Evolutionary conservation across 2,329 filamentous ascomycete genomes (phyloP).

Genomic region (Dactylellina sp.): DNA sequence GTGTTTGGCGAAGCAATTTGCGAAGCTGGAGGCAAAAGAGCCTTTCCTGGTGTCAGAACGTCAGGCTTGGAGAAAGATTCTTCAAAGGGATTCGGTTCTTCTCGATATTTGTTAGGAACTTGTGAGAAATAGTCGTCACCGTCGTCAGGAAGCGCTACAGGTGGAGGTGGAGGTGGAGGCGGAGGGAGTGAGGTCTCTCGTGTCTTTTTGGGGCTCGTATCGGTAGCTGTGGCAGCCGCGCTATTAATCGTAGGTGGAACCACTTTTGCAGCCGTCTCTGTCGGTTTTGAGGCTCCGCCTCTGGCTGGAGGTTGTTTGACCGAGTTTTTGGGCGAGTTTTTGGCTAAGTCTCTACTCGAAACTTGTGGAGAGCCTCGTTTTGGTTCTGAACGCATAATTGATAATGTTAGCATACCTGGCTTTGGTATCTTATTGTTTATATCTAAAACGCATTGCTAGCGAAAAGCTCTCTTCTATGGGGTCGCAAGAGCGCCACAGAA

Average conservation of each 20-base stretch:
- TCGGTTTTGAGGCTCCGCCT: slow-evolving; percentile 24
- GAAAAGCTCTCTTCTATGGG: not conserved
- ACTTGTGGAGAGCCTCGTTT: slow-evolving; percentile 47
- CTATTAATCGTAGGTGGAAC: slow-evolving; percentile 24
- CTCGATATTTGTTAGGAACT: slow-evolving; percentile 70
- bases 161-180: slow-evolving; percentile 66
- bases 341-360: slow-evolving; percentile 44
- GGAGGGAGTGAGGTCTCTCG: slow-evolving; percentile 66
- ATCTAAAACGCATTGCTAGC: not conserved
- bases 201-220: slow-evolving; percentile 53
- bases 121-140: slow-evolving; percentile 66
- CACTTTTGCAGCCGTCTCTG: slow-evolving; percentile 27
- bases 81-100: slow-evolving; percentile 96
- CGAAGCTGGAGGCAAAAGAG: slow-evolving; percentile 87
- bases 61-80: slow-evolving; percentile 81
- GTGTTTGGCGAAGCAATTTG: slow-evolving; percentile 90
- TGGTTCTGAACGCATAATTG: slow-evolving; percentile 38
- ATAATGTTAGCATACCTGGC: slow-evolving; percentile 29
- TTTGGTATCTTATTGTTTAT: not conserved
- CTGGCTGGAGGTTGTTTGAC: slow-evolving; percentile 28
- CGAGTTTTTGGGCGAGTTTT: slow-evolving; percentile 45
- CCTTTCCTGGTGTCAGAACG: slow-evolving; percentile 72
- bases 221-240: slow-evolving; percentile 1
- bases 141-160: slow-evolving; percentile 64
- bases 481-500: too few species aligned